Percentiles rank a stretch among this genome's conserved stretches.
phyloP scores from a whole-genome alignment of 2,329 filamentous ascomycete species.

The Emergomyces pasteurianus region DNA sequence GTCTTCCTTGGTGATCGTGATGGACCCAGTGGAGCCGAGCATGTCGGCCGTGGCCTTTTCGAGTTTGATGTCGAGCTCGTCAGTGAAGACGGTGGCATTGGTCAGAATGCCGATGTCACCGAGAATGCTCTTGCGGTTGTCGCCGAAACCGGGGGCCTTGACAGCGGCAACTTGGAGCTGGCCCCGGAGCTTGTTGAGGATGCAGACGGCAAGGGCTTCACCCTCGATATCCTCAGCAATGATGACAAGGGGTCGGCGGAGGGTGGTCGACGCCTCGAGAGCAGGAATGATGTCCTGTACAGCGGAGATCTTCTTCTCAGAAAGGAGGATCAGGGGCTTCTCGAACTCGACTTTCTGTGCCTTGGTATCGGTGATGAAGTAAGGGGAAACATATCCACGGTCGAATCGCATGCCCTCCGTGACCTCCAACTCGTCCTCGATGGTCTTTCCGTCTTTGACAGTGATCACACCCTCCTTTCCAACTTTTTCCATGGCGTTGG shows the following conservation, averaged over 20 bases:
- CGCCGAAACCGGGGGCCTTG: slow-evolving; percentile 97
- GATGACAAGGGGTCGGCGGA: slow-evolving; percentile 91
- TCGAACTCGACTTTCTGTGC: slow-evolving; percentile 98
- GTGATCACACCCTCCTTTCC: slow-evolving; percentile 99
- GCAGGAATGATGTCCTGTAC: slow-evolving; percentile 98
- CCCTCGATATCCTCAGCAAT: slow-evolving; percentile 99
- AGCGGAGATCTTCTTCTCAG: slow-evolving; percentile 99
- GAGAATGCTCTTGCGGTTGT: slow-evolving; percentile 99
- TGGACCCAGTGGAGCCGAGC: slow-evolving; percentile 93
- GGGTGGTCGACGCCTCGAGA: slow-evolving; percentile 90
- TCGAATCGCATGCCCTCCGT: slow-evolving; percentile 99
- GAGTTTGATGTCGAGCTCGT: slow-evolving; percentile 97
- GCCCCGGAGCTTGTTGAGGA: slow-evolving; percentile 99
- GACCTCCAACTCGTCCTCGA: slow-evolving; percentile 93
- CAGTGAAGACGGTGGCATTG: slow-evolving; percentile 94
- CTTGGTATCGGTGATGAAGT: slow-evolving; percentile 99
- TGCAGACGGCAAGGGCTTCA: slow-evolving; percentile 96
- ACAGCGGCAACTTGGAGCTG: slow-evolving; percentile 97
- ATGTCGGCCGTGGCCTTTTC: slow-evolving; percentile 95
- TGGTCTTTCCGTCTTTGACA: slow-evolving; percentile 99
- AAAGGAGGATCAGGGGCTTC: slow-evolving; percentile 96
- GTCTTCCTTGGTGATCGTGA: slow-evolving; percentile 99
- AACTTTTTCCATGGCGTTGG: slow-evolving; percentile 99
- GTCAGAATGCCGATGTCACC: slow-evolving; percentile 92
- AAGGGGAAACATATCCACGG: slow-evolving; percentile 94